Conservation (phyloP, 108 stramenopile genomes). For the Fistulifera solaris region DNA sequence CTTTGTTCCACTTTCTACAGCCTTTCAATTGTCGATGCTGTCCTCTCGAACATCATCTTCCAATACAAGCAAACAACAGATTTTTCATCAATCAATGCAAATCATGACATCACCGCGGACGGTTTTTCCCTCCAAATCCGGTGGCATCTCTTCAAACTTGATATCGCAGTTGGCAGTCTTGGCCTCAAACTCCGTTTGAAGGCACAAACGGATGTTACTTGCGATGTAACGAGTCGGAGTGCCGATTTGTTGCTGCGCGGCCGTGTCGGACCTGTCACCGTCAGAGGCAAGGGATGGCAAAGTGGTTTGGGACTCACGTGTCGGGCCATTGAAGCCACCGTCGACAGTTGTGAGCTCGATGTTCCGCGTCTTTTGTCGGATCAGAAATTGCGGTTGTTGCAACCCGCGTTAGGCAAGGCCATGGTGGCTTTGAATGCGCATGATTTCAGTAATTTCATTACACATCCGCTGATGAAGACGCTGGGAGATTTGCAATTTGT, state of each 20-base stretch:
- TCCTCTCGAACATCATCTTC: too few relatives aligned
- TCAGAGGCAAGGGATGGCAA: conserved; percentile 41
- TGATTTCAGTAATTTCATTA: conserved; percentile 58
- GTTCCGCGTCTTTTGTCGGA: conserved; percentile 22
- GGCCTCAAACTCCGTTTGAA: conserved; percentile 37
- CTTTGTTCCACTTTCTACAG: too few relatives aligned
- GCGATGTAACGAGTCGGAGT: conserved; percentile 31
- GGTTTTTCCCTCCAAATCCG: background rate
- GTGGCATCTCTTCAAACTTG: conserved; percentile 27
- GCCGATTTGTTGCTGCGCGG: conserved; percentile 21
- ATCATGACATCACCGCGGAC: too few relatives aligned
- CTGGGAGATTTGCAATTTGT: conserved; percentile 26
- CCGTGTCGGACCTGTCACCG: conserved; percentile 43
- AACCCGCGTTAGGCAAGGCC: conserved; percentile 36
- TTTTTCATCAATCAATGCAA: too few relatives aligned
- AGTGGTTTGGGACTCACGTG: conserved; percentile 38
- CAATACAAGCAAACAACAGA: too few relatives aligned
- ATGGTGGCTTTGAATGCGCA: conserved; percentile 34
- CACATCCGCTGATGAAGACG: conserved; percentile 42
- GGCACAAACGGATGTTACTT: conserved; percentile 31
- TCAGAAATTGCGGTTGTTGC: conserved; percentile 34
- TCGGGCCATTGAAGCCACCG: conserved; percentile 46
- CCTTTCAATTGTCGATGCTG: too few relatives aligned
- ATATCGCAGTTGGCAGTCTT: conserved; percentile 44
- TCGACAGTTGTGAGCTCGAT: conserved; percentile 38